These are phyloP conservation scores for Zygosaccharomyces siamensis DNA, from an alignment of 805 yeast species.

Conservation along the genomic window DNA sequence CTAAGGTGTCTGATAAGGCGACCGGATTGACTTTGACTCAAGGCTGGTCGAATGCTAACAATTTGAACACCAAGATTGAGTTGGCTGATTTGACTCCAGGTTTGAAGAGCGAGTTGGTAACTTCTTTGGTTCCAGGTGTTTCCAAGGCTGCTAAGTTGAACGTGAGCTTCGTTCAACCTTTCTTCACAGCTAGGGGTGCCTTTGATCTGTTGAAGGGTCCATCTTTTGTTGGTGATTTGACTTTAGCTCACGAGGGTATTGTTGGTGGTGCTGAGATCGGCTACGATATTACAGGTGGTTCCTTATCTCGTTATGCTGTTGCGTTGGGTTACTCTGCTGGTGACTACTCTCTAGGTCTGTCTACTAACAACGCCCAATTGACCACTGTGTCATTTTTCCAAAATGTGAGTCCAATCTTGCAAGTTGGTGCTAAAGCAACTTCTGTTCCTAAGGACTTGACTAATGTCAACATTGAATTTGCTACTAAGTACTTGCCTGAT, in stretches of 20 bases:
- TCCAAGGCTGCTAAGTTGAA: constrained; percentile 85
- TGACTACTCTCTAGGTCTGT: constrained; percentile 64
- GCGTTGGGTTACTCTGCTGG: constrained; percentile 91
- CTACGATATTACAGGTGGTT: constrained; percentile 89
- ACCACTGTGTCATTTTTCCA: constrained; percentile 97
- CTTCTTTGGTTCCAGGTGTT: constrained; percentile 81
- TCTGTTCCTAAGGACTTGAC: constrained; percentile 74
- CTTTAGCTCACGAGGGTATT: constrained; percentile 94
- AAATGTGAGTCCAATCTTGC: constrained; percentile 83
- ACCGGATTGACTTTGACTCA: constrained; percentile 91
- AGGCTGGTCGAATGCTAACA: constrained; percentile 96
- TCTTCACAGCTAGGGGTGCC: constrained; percentile 89
- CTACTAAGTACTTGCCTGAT: constrained; percentile 91
- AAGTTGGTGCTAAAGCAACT: constrained; percentile 97
- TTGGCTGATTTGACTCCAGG: constrained; percentile 91
- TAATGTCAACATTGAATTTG: constrained; percentile 90
- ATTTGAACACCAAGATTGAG: constrained; percentile 89
- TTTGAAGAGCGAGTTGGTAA: constrained; percentile 84
- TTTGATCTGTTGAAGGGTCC: constrained; percentile 96
- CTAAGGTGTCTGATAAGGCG: constrained; percentile 87
- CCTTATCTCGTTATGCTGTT: constrained; percentile 88
- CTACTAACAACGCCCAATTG: constrained; percentile 80
- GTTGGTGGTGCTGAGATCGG: constrained; percentile 96
- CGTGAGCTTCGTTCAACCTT: constrained; percentile 86
- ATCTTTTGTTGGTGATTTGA: constrained; percentile 88